A percentile compares a stretch with the other conserved stretches of the same genome.
These are phyloP conservation scores for Candida railenensis DNA, from an alignment of 805 yeast genomes.

Conservation along the genomic window DNA sequence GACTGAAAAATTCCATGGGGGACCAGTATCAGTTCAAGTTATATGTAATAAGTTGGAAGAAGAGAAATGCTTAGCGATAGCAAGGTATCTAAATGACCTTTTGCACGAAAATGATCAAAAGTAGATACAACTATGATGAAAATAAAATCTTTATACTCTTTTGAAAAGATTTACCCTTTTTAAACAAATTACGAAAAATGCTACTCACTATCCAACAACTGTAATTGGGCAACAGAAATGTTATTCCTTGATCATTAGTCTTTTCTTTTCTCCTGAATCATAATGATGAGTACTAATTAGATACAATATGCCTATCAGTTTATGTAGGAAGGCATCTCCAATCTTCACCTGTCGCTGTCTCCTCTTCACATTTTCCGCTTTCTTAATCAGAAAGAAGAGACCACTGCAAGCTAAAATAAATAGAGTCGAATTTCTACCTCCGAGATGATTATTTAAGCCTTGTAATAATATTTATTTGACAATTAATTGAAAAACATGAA, in stretches of 20 bases:
- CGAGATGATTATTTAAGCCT: background rate
- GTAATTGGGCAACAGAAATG: no score
- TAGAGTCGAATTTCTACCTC: background rate
- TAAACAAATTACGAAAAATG: no score
- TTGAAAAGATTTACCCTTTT: no score
- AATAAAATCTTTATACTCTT: no score
- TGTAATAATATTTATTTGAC: background rate
- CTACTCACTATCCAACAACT: no score
- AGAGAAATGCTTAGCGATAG: slow-evolving; percentile 3
- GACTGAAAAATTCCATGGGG: slow-evolving; percentile 7
- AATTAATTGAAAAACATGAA: background rate
- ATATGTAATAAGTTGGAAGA: slow-evolving; percentile 8
- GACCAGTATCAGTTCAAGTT: slow-evolving; percentile 8
- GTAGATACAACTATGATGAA: no score
- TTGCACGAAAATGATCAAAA: background rate
- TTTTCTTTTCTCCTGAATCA: no score
- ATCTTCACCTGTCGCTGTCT: background rate
- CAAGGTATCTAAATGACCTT: background rate
- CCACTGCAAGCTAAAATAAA: background rate
- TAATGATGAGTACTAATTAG: background rate
- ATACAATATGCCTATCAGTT: no score
- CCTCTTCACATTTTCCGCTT: no score
- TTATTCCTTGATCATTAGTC: no score
- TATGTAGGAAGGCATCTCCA: background rate
- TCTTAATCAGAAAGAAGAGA: no score